Conservation (phyloP, 371 early-diverging fungal genomes). For the Lichtheimia hyalospora region DNA sequence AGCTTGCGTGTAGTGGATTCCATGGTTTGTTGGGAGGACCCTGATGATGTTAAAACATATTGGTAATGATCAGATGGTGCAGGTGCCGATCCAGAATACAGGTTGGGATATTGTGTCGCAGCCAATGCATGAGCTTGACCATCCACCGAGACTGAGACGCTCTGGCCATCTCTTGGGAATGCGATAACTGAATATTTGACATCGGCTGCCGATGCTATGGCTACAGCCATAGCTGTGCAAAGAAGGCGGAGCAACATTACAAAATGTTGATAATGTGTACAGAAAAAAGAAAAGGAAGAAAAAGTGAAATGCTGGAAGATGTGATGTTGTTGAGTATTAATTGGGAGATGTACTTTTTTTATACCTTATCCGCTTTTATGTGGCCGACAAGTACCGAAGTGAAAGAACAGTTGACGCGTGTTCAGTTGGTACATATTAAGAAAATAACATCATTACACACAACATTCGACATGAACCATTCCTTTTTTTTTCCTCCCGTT, state of each 20-base stretch:
- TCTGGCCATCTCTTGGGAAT: conserved; percentile 31
- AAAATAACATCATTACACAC: too few relatives aligned
- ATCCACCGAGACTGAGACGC: conserved; percentile 29
- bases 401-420: too few relatives aligned
- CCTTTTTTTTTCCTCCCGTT: too few relatives aligned
- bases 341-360: too few relatives aligned
- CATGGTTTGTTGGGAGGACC: conserved; percentile 5
- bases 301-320: not conserved
- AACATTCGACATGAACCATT: too few relatives aligned
- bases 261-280: not conserved
- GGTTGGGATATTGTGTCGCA: conserved; percentile 17
- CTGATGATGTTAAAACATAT: conserved; percentile 20
- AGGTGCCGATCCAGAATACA: conserved; percentile 36
- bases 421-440: too few relatives aligned
- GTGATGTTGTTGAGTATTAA: not conserved
- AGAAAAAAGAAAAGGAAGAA: not conserved
- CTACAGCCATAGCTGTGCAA: not conserved
- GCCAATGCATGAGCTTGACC: conserved; percentile 24
- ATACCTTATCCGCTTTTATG: too few relatives aligned
- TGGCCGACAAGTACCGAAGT: too few relatives aligned
- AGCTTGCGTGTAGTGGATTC: conserved; percentile 32
- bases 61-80: conserved; percentile 23
- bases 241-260: not conserved
- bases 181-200: conserved; percentile 38
- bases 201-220: conserved; percentile 20